Evolutionary conservation across 352 stramenopile genomes (phyloP), one percentile per base, ranked within the genome.

Genomic region (Aphanomyces cochlioides): DNA sequence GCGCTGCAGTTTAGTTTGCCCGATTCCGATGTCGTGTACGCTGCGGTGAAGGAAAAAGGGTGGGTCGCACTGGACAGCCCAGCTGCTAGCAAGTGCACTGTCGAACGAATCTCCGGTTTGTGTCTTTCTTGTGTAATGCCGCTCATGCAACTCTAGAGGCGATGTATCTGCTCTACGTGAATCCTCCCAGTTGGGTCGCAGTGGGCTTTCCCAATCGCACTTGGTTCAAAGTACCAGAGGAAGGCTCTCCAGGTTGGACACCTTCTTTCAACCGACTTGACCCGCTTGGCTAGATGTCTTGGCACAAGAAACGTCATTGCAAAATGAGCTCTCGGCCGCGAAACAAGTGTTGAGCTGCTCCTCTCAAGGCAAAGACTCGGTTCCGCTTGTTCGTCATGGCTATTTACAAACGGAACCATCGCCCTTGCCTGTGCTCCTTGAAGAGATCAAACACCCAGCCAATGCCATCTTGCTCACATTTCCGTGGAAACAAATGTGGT

Each of bases 401-500:
- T 73, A 66, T 2, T 21, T 60, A 8, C 15, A 3, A 37, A 61
- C 13, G 12, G 54, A 7, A 5, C 7, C 21, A 12, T n/a, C 13
- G 54, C 10, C 7, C 5, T 19, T 64, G 19, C 19, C 53, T 13
- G 88, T 82, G 39, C 87, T 76, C 21, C 67, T 93, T 39, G 86
- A 93, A 64, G 86, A 93, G 74, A 93, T 93, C 72, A 93, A 93
- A 70, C 86, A 93, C 63, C 67, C 83, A 1, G 84, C 84, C 21
- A 92, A 84, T 37, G 83, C 86, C 17, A 69, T 93, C 15, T 58
- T 93, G 57, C 90, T 91, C 66, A 93, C 86, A 40, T 93, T 93
- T 66, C 86, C 86, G 50, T 93, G 86, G 86, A 93, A 93, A 66
- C 86, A 93, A 65, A 75, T 92, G 47, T 93, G 86, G 86, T 93